Conservation (phyloP, 805 yeast genomes). For the Ogataea pilisensis region DNA sequence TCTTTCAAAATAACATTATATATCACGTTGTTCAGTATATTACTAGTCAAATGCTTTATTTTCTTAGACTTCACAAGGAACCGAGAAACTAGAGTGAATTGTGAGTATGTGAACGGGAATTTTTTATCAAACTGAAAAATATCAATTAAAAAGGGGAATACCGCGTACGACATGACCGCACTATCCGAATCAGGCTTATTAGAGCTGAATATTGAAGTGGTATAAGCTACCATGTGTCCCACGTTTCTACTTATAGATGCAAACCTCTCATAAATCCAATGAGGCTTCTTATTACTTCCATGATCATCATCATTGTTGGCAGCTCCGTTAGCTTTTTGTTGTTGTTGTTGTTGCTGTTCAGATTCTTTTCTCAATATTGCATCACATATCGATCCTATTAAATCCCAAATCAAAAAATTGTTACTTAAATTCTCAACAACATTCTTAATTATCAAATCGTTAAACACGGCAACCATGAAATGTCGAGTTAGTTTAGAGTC, state of each 20-base stretch:
- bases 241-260: conserved; percentile 11
- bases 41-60: conserved; percentile 23
- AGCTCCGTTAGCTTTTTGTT: background rate
- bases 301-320: too few relatives aligned
- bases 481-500: conserved; percentile 36
- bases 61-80: conserved; percentile 13
- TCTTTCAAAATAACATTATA: conserved; percentile 21
- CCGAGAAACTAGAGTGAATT: conserved; percentile 6
- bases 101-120: conserved; percentile 16
- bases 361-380: conserved; percentile 2
- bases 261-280: conserved; percentile 12
- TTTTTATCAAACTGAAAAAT: conserved; percentile 12
- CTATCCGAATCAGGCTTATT: conserved; percentile 10
- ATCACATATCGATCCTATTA: conserved; percentile 27
- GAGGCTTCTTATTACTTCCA: too few relatives aligned
- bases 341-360: background rate
- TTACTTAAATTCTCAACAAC: conserved; percentile 42
- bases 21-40: conserved; percentile 23
- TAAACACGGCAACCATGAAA: conserved; percentile 37
- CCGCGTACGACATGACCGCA: conserved; percentile 13
- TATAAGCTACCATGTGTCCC: conserved; percentile 27
- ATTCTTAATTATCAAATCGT: conserved; percentile 40
- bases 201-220: conserved; percentile 25
- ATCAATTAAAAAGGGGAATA: conserved; percentile 20
- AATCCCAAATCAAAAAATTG: conserved; percentile 49